Evolutionary conservation across 2,329 filamentous ascomycete species (phyloP), one percentile per base, ranked within the genome.

Genomic region (Paraphaeosphaeria minitans): DNA sequence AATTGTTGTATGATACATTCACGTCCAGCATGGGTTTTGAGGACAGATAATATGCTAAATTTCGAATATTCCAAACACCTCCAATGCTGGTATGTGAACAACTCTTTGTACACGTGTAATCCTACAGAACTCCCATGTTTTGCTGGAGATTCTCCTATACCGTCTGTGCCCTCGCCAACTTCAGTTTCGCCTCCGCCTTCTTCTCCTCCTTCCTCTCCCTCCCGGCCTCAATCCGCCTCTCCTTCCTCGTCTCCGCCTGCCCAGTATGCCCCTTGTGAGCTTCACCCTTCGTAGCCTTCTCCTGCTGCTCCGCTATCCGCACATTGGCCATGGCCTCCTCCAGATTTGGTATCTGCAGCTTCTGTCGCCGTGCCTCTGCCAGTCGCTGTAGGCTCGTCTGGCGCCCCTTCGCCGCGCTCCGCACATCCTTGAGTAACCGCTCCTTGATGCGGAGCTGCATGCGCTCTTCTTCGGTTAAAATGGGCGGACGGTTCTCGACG

Each of bases 391-490:
- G 57, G 47, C 74, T 75, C 21, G 64, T 60, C 16, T 57, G 31
- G 19, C 75, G 63, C 9, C 76, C 75, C 35, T 64, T 63, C 8
- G 73, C 71, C n/a, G 79, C 76, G 60, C 80, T 79, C 54, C 86
- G 79, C 65, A 84, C 81, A 42, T 84, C 80, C 75, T 91, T 91
- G 37, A 78, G 79, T 33, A 80, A 77, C 56, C 84, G 83, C 74
- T 86, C 83, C 31, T 78, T 77, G 50, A 87, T 82, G 57, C 84
- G 82, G 53, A 81, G 79, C 52, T 74, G 81, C 66, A 86, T 81
- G 45, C 85, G 80, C 75, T 93, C 86, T 53, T 87, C 85, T 47
- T 86, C 75, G 0, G 83, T 87, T 27, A 89, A 88, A 12, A 95
- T 82, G 0, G 86, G 82, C 5, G 89, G 87, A 7, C 91, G 82